phyloP scores from a whole-genome alignment of 2,329 filamentous ascomycete species.

The Xylaria polymorpha region DNA sequence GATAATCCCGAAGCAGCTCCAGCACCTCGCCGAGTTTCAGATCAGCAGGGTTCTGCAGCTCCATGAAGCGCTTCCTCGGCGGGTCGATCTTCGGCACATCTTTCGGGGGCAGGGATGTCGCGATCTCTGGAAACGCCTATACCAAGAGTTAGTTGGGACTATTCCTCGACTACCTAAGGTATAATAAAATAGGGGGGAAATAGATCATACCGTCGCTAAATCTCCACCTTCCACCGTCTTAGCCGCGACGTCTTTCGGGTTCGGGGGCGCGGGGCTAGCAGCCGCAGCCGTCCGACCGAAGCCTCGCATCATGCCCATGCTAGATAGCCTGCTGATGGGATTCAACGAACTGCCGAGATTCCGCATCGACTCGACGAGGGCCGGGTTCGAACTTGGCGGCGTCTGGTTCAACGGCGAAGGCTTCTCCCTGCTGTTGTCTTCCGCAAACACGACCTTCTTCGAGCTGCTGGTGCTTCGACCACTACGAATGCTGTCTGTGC shows the following conservation, averaged over 20 bases:
- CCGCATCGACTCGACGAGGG: conserved; percentile 81
- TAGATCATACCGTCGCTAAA: conserved; percentile 63
- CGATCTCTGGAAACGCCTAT: conserved; percentile 71
- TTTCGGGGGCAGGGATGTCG: conserved; percentile 65
- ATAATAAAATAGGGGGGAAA: neutral
- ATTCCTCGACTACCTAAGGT: neutral
- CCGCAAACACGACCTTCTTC: conserved; percentile 66
- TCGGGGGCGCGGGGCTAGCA: conserved; percentile 51
- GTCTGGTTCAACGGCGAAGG: conserved; percentile 47
- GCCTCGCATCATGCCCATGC: conserved; percentile 78
- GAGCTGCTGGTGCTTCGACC: conserved; percentile 70
- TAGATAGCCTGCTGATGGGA: conserved; percentile 80
- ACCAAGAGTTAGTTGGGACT: conserved; percentile 12
- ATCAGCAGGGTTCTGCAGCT: conserved; percentile 75
- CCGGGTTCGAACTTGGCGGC: conserved; percentile 61
- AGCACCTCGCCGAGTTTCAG: conserved; percentile 79
- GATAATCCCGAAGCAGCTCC: conserved; percentile 78
- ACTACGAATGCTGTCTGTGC: conserved; percentile 78
- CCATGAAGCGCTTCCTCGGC: conserved; percentile 78
- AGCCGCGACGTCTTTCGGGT: conserved; percentile 51
- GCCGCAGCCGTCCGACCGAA: conserved; percentile 71
- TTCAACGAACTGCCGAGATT: conserved; percentile 85
- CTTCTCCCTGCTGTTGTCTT: conserved; percentile 58
- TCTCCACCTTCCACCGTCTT: conserved; percentile 64
- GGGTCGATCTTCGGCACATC: conserved; percentile 68